Conservation (phyloP, 164 flowering plant species). For the Cinnamomum micranthum region DNA sequence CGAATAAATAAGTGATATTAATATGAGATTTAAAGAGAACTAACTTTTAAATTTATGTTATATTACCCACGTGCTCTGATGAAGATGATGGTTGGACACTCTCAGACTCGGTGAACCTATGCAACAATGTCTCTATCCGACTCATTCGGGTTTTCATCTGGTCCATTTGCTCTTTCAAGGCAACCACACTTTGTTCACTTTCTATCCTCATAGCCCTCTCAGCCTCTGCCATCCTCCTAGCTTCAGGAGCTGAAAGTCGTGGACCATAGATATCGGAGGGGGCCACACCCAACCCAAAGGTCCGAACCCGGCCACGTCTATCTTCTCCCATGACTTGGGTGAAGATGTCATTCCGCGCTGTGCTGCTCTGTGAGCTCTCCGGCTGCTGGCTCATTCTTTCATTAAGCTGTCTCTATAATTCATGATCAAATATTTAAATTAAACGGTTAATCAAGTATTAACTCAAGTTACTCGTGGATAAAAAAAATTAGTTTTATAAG, state of each 20-base stretch:
- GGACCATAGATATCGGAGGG: slow-evolving; percentile 7
- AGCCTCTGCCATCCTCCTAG: background rate
- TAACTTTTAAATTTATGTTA: too few species aligned
- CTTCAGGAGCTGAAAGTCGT: background rate
- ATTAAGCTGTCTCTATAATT: slow-evolving; percentile 17
- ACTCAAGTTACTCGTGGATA: background rate
- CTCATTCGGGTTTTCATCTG: too few species aligned
- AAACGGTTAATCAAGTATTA: background rate
- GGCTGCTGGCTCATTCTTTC: slow-evolving; percentile 10
- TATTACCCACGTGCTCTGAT: too few species aligned
- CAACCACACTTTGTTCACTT: too few species aligned
- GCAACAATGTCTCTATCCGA: too few species aligned
- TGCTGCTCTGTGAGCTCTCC: background rate
- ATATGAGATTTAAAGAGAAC: too few species aligned
- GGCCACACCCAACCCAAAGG: slow-evolving; percentile 13
- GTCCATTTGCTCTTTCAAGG: too few species aligned
- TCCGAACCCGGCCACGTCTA: slow-evolving; percentile 7
- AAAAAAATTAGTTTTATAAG: background rate
- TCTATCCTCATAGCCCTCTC: too few species aligned
- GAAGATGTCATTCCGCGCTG: slow-evolving; percentile 15
- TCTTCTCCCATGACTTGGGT: slow-evolving; percentile 21
- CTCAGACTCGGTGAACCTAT: too few species aligned
- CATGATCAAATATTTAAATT: background rate
- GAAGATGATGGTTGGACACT: too few species aligned
- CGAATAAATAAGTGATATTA: too few species aligned